These are phyloP conservation scores for Mycena polygramma DNA, from an alignment of 768 basidiomycete species.

Conservation along the genomic window DNA sequence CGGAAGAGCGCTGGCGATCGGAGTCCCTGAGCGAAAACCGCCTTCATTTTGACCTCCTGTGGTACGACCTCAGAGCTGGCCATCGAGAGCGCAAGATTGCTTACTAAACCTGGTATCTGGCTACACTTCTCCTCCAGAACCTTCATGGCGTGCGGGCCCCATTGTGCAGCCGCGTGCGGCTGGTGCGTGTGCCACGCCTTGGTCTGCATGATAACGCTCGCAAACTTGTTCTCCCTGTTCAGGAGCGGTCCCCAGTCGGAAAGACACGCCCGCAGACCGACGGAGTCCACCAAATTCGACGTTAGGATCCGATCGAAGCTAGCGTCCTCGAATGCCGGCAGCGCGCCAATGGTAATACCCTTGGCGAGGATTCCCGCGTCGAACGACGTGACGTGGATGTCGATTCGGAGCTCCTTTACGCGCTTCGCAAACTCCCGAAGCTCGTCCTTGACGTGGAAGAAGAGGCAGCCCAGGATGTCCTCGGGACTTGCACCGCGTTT, in stretches of 20 bases:
- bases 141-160: conserved; percentile 32
- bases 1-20: conserved; percentile 39
- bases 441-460: conserved; percentile 51
- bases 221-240: conserved; percentile 43
- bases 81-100: not conserved
- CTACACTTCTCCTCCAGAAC: conserved; percentile 37
- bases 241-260: conserved; percentile 47
- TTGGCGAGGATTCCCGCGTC: conserved; percentile 51
- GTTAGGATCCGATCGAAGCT: conserved; percentile 50
- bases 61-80: not conserved
- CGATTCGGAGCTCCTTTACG: conserved; percentile 44
- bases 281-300: conserved; percentile 43
- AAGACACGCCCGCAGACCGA: conserved; percentile 42
- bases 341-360: conserved; percentile 41
- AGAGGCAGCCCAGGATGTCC: conserved; percentile 50
- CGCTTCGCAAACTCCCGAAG: conserved; percentile 47
- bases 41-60: conserved; percentile 33
- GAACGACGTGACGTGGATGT: conserved; percentile 45
- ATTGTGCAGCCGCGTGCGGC: conserved; percentile 11
- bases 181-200: conserved; percentile 45
- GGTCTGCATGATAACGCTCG: conserved; percentile 45
- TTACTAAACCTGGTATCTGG: conserved; percentile 36
- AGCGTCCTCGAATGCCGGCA: conserved; percentile 42
- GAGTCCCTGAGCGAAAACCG: conserved; percentile 36
- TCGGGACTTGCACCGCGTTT: conserved; percentile 42